A percentile compares a stretch with the other conserved stretches of the same genome.
Evolutionary conservation across 148 eudicot genomes (phyloP).

Genomic region (Camellia japonica): DNA sequence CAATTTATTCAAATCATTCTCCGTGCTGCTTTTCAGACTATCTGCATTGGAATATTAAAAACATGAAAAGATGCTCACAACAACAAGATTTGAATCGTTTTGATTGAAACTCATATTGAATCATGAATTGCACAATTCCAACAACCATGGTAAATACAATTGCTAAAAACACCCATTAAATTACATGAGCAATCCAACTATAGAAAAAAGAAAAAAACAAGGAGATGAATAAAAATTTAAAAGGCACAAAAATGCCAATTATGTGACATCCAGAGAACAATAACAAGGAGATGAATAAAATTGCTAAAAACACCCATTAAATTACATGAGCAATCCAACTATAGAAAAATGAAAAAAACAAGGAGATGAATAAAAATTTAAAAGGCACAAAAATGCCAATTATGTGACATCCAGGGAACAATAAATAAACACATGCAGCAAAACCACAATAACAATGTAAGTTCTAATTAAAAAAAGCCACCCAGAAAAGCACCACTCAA

Average conservation of each 20-base stretch:
- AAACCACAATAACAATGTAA: not conserved
- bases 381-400: too few relatives aligned
- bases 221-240: too few relatives aligned
- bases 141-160: too few relatives aligned
- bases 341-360: too few relatives aligned
- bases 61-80: not conserved
- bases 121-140: too few relatives aligned
- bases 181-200: too few relatives aligned
- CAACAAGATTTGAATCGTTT: too few relatives aligned
- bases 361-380: too few relatives aligned
- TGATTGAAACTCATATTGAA: too few relatives aligned
- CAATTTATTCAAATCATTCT: conserved; percentile 10
- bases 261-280: not conserved
- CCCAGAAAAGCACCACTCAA: not conserved
- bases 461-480: not conserved
- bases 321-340: not conserved
- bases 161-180: not conserved
- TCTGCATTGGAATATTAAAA: conserved; percentile 29
- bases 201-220: too few relatives aligned
- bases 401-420: not conserved
- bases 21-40: conserved; percentile 15
- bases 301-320: too few relatives aligned
- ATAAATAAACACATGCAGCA: not conserved
- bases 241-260: too few relatives aligned
- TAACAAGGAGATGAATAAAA: not conserved